These are phyloP conservation scores for Aegilops longissima DNA, from an alignment of 176 grass and related monocot species.

Conservation along the genomic window DNA sequence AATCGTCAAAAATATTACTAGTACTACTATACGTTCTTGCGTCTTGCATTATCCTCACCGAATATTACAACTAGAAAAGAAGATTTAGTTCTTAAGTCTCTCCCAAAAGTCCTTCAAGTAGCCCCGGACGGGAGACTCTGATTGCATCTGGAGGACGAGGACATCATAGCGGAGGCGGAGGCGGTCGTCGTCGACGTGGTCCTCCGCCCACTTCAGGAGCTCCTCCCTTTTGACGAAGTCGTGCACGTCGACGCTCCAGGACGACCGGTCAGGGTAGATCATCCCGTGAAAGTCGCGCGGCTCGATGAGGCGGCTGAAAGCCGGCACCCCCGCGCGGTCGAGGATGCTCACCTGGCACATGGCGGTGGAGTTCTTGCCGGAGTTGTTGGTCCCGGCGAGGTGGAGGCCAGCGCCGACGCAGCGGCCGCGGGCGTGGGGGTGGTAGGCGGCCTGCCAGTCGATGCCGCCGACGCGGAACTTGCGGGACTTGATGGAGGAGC, in stretches of 20 bases:
- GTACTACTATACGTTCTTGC: too few species aligned
- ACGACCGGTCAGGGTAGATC: background rate
- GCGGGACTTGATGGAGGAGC: background rate
- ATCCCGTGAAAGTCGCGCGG: background rate
- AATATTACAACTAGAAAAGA: background rate
- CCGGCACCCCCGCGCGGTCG: background rate
- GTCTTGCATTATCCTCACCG: too few species aligned
- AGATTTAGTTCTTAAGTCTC: background rate
- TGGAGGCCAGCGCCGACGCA: background rate
- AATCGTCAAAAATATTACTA: too few species aligned
- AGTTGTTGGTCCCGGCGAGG: background rate
- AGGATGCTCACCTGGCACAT: background rate
- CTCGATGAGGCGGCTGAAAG: background rate
- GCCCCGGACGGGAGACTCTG: background rate
- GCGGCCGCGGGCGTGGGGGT: background rate
- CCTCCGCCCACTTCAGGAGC: background rate
- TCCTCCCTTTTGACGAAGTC: background rate
- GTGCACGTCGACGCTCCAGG: background rate
- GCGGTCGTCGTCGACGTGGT: background rate
- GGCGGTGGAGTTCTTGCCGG: background rate
- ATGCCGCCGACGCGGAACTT: background rate
- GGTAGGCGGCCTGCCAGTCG: background rate
- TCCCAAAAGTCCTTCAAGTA: background rate
- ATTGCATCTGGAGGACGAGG: background rate
- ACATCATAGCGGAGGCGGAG: background rate